Evolutionary conservation across 768 basidiomycete genomes (phyloP), one percentile per base, ranked within the genome.

Genomic region (Rhodotorula toruloides): DNA sequence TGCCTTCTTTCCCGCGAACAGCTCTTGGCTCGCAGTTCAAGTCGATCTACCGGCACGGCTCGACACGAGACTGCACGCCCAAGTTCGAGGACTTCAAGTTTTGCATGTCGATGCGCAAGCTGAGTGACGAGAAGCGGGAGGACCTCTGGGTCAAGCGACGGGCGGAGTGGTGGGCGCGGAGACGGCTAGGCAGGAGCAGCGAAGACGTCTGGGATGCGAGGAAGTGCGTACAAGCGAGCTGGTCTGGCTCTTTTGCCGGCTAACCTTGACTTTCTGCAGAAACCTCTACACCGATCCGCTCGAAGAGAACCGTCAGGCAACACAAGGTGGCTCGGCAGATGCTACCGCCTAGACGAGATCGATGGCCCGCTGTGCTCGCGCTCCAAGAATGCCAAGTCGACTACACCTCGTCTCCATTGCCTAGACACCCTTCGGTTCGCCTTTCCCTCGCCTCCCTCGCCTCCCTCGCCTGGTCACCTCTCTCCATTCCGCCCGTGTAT

Each of bases 51-150:
- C 84, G 94, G 75, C 85, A 87, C 71, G 94, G 94, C 12, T 79
- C 84, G 63, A 83, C 85, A 61, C 79, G 84, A 0, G 83, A 85
- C 60, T 97, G 93, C 78, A 80, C 80, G 0, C 81, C 82, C 50
- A 92, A 94, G 76, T 82, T 86, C 75, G 86, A 90, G 63, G 92
- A 94, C 73, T 93, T 94, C 83, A 96, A 96, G 78, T 94, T 89
- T 78, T 99, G 94, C 79, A 80, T 94, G 80, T 87, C 85, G 66
- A 79, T 88, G 67, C 94, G 91, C 78, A 81, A 84, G 19, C 80
- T 89, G 77, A 83, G 87, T 58, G 85, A 86, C 22, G 91, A 92
- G 61, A 83, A 86, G 73, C 84, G 85, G 75, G 82, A 88, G 37
- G 85, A 90, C 56, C 84, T 84, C 7, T 99, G 92, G 93, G 85